These are phyloP conservation scores for Colletotrichum gloeosporioides DNA, from an alignment of 2,329 filamentous ascomycete species.

Conservation along the genomic window DNA sequence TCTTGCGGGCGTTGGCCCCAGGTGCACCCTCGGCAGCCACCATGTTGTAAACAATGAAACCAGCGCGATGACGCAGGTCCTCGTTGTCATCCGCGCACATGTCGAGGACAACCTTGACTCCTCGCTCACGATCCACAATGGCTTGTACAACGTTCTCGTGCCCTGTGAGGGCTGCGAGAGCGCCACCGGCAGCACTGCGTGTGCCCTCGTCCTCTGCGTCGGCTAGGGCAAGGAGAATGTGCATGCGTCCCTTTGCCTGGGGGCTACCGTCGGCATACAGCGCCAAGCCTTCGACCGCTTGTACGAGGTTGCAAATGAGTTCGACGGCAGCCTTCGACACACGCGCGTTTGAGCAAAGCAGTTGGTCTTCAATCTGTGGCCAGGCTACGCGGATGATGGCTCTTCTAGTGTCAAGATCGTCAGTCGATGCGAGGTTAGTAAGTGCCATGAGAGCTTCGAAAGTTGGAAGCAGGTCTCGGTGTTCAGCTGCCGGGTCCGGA, in stretches of 20 bases:
- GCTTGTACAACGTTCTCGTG: constrained; percentile 77
- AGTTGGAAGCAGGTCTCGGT: constrained; percentile 81
- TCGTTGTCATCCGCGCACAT: constrained; percentile 78
- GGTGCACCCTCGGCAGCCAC: constrained; percentile 69
- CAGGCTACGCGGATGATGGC: constrained; percentile 78
- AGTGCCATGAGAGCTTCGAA: constrained; percentile 93
- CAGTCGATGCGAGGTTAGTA: constrained; percentile 88
- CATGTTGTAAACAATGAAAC: constrained; percentile 78
- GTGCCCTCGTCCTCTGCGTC: constrained; percentile 85
- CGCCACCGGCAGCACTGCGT: constrained; percentile 84
- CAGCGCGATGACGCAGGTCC: constrained; percentile 73
- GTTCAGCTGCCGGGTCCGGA: constrained; percentile 65
- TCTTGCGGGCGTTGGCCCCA: constrained; percentile 64
- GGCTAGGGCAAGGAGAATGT: constrained; percentile 85
- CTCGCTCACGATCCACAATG: constrained; percentile 73
- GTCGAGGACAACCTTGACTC: constrained; percentile 78
- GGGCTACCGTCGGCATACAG: constrained; percentile 72
- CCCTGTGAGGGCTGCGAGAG: constrained; percentile 81
- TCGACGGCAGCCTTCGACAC: constrained; percentile 87
- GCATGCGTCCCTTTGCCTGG: constrained; percentile 75
- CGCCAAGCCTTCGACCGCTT: constrained; percentile 68
- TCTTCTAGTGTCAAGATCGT: constrained; percentile 68
- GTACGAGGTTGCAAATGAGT: constrained; percentile 88
- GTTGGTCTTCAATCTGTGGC: constrained; percentile 79
- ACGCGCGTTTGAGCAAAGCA: constrained; percentile 76